Conservation (phyloP, 2,329 filamentous ascomycete genomes). For the Curvularia lunata region DNA sequence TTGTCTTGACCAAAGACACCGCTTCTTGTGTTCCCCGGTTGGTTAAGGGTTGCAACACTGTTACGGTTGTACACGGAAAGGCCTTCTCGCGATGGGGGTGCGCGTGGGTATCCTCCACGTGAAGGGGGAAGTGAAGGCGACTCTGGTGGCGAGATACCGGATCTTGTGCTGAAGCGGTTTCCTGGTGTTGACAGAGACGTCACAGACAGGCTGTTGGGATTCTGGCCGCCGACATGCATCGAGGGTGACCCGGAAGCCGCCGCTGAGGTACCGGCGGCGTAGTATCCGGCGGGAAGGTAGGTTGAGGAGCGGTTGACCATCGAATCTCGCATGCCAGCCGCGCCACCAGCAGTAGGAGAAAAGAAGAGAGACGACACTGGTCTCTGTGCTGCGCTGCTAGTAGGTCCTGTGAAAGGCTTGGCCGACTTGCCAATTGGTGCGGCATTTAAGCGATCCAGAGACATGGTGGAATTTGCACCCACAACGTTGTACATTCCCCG, state of each 20-base stretch:
- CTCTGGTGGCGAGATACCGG: conserved; percentile 43
- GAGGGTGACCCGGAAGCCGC: conserved; percentile 50
- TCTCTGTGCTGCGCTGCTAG: conserved; percentile 37
- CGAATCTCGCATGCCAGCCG: conserved; percentile 55
- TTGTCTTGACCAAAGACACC: conserved; percentile 37
- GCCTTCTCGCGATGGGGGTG: conserved; percentile 43
- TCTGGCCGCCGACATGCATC: conserved; percentile 53
- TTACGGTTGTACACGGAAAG: conserved; percentile 45
- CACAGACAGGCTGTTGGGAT: conserved; percentile 35
- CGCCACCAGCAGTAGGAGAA: conserved; percentile 78
- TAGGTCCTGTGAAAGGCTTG: conserved; percentile 39
- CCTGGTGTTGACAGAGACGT: conserved; percentile 39
- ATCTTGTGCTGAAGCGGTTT: conserved; percentile 44
- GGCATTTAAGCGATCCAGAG: conserved; percentile 58
- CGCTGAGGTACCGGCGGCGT: conserved; percentile 70
- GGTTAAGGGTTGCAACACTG: conserved; percentile 45
- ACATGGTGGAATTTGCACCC: conserved; percentile 60
- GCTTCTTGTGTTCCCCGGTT: conserved; percentile 42
- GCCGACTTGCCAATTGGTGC: conserved; percentile 43
- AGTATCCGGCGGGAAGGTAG: conserved; percentile 92
- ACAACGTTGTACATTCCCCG: conserved; percentile 53
- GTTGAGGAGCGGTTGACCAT: conserved; percentile 70
- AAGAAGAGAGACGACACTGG: conserved; percentile 76
- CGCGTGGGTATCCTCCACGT: conserved; percentile 42
- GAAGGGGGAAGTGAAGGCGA: conserved; percentile 47